Evolutionary conservation across 1,139 yeast species (phyloP), one percentile per base, ranked within the genome.

Genomic region (Saccharomyces pastorianus): DNA sequence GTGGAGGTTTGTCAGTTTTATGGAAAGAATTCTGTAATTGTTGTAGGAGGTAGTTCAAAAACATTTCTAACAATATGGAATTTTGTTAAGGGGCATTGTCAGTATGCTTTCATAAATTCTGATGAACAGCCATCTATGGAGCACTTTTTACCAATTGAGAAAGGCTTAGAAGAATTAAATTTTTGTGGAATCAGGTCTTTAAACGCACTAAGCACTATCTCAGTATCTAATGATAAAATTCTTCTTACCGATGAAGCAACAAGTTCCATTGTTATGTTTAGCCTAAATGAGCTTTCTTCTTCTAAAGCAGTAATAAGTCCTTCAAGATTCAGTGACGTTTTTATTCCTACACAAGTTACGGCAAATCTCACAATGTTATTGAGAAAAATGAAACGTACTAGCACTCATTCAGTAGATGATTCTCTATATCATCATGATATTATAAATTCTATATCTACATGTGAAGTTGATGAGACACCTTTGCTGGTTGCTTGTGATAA

Each of bases 11-110:
- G 74, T 51, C 13, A 6, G 44, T 38, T 38, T 14, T 38, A 38
- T 11, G 44, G 44, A 23, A 9, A 38, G 25, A 38, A 38, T 20
- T 74, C 72, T 68, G 73, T 85, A 6, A 75, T 81, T 13, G 76
- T 87, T 51, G 75, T 81, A 17, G 95, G 93, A 0, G 96, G 95
- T 0, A 79, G 82, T 26, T 75, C 78, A 1, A 77, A 76, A 7
- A 71, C 82, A 0, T 85, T 85, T 59, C 76, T 85, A 8, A 78
- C 87, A 0, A 76, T 88, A 0, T 88, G 96, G 96, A 95, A 88
- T 64, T 73, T 88, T 9, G 83, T 88, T 20, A 75, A 77, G 31
- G 73, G 82, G 48, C 82, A 79, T 52, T 88, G 96, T 61, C 74
- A 80, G 46, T 83, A 81, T 61, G 78, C 85, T 0, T 73, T 79